A percentile compares a stretch with the other conserved stretches of the same genome.
These are phyloP conservation scores for Neofusicoccum parvum DNA, from an alignment of 2,329 filamentous ascomycete genomes.

Conservation along the genomic window DNA sequence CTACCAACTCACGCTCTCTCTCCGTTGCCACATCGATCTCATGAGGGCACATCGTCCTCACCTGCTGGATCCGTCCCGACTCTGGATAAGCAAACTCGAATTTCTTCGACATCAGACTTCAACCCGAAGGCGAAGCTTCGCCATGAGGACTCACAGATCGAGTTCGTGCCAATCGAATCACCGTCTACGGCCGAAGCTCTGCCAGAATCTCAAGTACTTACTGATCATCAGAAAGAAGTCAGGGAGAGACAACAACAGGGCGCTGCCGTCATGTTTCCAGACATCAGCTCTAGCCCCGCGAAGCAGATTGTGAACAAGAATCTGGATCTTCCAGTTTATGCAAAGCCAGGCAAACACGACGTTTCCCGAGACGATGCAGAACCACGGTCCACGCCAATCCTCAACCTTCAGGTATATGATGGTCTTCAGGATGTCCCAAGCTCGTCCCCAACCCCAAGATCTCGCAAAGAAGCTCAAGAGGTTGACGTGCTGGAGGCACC, in stretches of 20 bases:
- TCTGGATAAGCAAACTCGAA: background rate
- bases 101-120: conserved; percentile 16
- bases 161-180: conserved; percentile 71
- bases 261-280: conserved; percentile 68
- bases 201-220: conserved; percentile 72
- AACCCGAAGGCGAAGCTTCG: conserved; percentile 59
- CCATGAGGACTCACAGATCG: conserved; percentile 81
- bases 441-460: conserved; percentile 56
- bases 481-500: background rate
- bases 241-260: conserved; percentile 65
- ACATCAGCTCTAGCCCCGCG: conserved; percentile 48
- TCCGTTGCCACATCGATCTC: background rate
- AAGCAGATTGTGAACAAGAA: conserved; percentile 17
- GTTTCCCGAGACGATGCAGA: background rate
- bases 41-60: background rate
- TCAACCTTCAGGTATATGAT: conserved; percentile 38
- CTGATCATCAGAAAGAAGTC: conserved; percentile 78
- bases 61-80: background rate
- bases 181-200: conserved; percentile 51
- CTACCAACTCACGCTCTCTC: background rate
- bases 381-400: conserved; percentile 43
- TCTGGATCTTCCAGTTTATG: background rate
- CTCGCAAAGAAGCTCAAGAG: conserved; percentile 28
- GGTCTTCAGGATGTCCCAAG: conserved; percentile 50
- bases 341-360: background rate